Percentiles rank a stretch among this genome's conserved stretches.
These are phyloP conservation scores for Diaporthe aspalathi DNA, from an alignment of 2,329 filamentous ascomycete genomes.

Conservation along the genomic window DNA sequence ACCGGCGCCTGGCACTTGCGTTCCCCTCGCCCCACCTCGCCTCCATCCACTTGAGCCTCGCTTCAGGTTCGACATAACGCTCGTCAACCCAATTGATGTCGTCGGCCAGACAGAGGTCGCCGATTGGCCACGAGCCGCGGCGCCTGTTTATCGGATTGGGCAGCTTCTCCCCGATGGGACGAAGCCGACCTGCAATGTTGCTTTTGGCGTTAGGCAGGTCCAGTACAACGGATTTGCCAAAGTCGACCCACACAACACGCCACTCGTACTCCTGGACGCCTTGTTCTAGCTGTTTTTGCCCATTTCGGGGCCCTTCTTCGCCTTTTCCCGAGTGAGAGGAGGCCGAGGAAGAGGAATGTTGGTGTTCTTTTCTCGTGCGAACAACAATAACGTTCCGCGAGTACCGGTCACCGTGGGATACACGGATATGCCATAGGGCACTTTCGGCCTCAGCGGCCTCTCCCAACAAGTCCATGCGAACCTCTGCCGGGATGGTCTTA, in stretches of 20 bases:
- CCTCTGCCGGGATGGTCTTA: not conserved
- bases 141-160: not conserved
- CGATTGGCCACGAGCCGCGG: not conserved
- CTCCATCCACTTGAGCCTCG: conserved; percentile 2
- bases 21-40: not conserved
- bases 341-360: not conserved
- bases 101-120: not conserved
- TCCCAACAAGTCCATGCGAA: conserved; percentile 6
- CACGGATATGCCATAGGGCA: conserved; percentile 7
- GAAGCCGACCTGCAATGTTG: not conserved
- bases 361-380: not conserved
- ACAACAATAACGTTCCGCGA: conserved; percentile 14
- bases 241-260: not conserved
- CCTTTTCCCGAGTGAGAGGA: not conserved
- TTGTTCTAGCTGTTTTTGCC: not conserved
- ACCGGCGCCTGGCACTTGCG: not conserved
- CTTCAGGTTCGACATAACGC: not conserved
- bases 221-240: not conserved
- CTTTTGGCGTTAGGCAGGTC: not conserved
- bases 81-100: not conserved
- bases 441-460: not conserved
- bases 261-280: conserved; percentile 3
- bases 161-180: not conserved
- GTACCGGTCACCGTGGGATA: not conserved
- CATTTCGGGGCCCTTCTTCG: not conserved